These are phyloP conservation scores for Corylus avellana DNA, from an alignment of 306 rosid genomes.

Conservation along the genomic window DNA sequence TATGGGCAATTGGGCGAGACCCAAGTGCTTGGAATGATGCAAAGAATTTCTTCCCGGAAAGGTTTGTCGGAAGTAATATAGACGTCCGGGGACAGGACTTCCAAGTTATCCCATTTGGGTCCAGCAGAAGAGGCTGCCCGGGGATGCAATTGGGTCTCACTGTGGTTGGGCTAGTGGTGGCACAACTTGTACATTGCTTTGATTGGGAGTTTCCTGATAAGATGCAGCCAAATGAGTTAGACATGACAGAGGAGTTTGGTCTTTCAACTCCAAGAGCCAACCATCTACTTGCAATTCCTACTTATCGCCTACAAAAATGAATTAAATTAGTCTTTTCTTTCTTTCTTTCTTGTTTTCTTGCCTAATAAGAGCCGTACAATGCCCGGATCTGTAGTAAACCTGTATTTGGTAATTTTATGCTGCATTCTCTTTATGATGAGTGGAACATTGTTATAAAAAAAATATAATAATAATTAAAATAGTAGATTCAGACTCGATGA, in stretches of 20 bases:
- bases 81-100: slow-evolving; percentile 36
- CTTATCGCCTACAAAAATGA: slow-evolving; percentile 37
- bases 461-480: too few species aligned
- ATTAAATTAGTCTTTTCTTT: too few species aligned
- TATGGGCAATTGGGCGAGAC: slow-evolving; percentile 44
- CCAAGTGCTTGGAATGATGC: slow-evolving; percentile 40
- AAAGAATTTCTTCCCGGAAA: slow-evolving; percentile 40
- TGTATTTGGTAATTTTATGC: too few species aligned
- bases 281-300: slow-evolving; percentile 36
- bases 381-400: too few species aligned
- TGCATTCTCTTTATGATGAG: too few species aligned
- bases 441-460: too few species aligned
- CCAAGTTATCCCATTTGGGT: slow-evolving; percentile 47
- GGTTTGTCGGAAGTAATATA: slow-evolving; percentile 23
- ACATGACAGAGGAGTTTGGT: slow-evolving; percentile 44
- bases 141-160: slow-evolving; percentile 44
- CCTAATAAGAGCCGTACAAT: not conserved
- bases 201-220: slow-evolving; percentile 38
- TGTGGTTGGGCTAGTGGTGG: slow-evolving; percentile 24
- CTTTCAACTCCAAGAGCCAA: slow-evolving; percentile 34
- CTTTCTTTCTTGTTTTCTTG: too few species aligned
- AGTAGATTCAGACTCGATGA: too few species aligned
- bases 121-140: slow-evolving; percentile 42
- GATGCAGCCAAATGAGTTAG: slow-evolving; percentile 20
- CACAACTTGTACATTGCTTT: slow-evolving; percentile 47